phyloP scores from a whole-genome alignment of 192 early-diverging fungal genomes.

The Lobosporangium transversale region DNA sequence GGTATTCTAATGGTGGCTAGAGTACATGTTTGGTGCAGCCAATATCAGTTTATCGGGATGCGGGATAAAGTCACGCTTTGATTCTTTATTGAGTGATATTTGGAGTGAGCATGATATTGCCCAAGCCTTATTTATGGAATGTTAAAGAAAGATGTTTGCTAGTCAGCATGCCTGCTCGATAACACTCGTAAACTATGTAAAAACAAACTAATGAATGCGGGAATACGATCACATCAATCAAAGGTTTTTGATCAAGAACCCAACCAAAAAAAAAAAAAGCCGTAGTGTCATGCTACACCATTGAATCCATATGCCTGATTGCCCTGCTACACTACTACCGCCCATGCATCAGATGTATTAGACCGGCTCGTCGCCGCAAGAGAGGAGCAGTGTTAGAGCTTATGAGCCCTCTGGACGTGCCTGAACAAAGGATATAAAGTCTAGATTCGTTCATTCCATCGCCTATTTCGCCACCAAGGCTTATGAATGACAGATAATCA shows the following conservation, averaged over 20 bases:
- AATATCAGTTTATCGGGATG: conserved; percentile 85
- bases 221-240: conserved; percentile 79
- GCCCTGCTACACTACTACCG: conserved; percentile 85
- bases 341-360: conserved; percentile 73
- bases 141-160: conserved; percentile 83
- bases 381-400: conserved; percentile 68
- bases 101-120: conserved; percentile 87
- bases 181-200: conserved; percentile 28
- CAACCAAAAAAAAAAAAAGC: conserved; percentile 43
- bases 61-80: conserved; percentile 83
- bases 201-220: conserved; percentile 14
- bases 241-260: conserved; percentile 77
- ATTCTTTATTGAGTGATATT: conserved; percentile 89
- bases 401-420: conserved; percentile 69
- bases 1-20: too few species aligned
- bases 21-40: conserved; percentile 77
- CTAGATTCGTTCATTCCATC: not conserved
- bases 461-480: not conserved
- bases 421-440: conserved; percentile 54
- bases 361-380: conserved; percentile 66
- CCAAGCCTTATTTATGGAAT: conserved; percentile 64
- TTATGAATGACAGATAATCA: not conserved
- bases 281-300: conserved; percentile 74
- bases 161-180: conserved; percentile 81
- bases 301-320: conserved; percentile 79